Base-by-base conservation (phyloP, 1,139 yeast genomes). In the Geotrichum bryndzae region DNA sequence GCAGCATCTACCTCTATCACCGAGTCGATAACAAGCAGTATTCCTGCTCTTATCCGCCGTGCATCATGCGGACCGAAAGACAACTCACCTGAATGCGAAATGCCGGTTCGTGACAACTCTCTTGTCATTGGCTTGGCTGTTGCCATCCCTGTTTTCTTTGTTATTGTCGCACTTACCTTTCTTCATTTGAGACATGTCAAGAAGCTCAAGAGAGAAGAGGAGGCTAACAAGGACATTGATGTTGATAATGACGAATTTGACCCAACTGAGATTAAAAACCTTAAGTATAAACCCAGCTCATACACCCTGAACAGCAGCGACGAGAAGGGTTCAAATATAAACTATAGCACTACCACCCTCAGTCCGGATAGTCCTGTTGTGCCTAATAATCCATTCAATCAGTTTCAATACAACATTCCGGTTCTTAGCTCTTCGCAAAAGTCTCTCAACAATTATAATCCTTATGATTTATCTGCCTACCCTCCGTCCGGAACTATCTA, bases 71-170 rank as follows among this genome's bases (percentile, higher is more conserved):
- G 65, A 8, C 55, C 66, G 8, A 62, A 63, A 53, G 63, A 65
- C 61, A 59, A 66, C 38, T 62, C 69, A 4, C 62, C 67, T 18
- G 60, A 59, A 57, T 73, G 76, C 62, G 67, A 69, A 59, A 67
- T 63, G 53, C 76, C 76, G 13, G 67, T 61, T 18, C 66, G 68
- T 23, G 63, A 66, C 53, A 62, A 54, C 54, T 68, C 73, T 57
- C 66, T 77, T 22, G 76, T 78, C 11, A 74, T 77, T 60, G 79
- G 74, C 2, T 69, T 77, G 7, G 80, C 79, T 13, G 75, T 77
- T 7, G 77, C 77, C 11, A 69, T 77, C 35, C 80, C 80, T 7
- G 60, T 72, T 13, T 61, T 65, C 3, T 52, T 73, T n/a, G 77
- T 78, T 22, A 54, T 74, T n/a, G 31, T 69, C 22, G 65, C 73